These are phyloP conservation scores for Comarum palustre DNA, from an alignment of 306 rosid genomes.

Conservation along the genomic window DNA sequence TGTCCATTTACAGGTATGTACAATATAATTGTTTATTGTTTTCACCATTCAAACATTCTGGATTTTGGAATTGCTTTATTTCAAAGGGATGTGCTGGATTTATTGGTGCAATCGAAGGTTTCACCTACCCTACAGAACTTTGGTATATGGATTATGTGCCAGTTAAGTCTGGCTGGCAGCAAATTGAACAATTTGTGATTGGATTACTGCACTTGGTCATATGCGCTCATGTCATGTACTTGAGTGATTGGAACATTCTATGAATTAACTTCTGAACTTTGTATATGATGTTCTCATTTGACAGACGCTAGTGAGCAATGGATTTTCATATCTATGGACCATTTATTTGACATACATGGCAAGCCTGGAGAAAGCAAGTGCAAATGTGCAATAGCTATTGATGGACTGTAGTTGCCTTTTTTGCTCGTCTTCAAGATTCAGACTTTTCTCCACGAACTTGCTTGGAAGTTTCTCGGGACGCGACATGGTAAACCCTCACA, in stretches of 20 bases:
- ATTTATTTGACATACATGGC: constrained; percentile 93
- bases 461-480: constrained; percentile 18
- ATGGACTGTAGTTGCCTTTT: constrained; percentile 24
- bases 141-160: not conserved
- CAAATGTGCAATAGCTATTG: constrained; percentile 25
- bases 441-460: constrained; percentile 9
- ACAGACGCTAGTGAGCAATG: constrained; percentile 93
- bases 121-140: not conserved
- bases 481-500: constrained; percentile 12
- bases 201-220: not conserved
- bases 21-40: not conserved
- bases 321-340: constrained; percentile 89
- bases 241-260: not conserved
- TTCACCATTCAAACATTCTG: constrained; percentile 4
- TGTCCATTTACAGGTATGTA: constrained; percentile 85
- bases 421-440: constrained; percentile 8
- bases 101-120: not conserved
- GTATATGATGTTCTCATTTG: constrained; percentile 30
- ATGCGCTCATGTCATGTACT: not conserved
- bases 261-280: constrained; percentile 9
- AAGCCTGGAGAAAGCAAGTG: constrained; percentile 59
- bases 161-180: not conserved
- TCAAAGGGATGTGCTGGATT: not conserved
- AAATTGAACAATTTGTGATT: not conserved
- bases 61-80: not conserved